Percentiles rank a stretch among this genome's conserved stretches.
These are phyloP conservation scores for Glycyrrhiza uralensis DNA, from an alignment of 306 rosid genomes.

Conservation along the genomic window DNA sequence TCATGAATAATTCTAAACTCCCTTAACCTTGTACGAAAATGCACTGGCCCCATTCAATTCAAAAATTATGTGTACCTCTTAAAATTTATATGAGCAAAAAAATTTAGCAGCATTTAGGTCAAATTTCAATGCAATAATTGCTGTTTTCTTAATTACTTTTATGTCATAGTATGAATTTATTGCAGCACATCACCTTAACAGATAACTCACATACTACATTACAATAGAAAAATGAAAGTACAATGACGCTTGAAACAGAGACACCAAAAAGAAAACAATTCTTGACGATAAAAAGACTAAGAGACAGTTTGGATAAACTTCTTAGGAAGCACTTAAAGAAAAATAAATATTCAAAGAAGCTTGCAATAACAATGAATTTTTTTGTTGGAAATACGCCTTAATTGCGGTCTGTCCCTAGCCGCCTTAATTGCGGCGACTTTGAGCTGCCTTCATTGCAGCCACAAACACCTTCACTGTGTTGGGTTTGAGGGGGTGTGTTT, in stretches of 20 bases:
- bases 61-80: not conserved
- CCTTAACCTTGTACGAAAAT: not conserved
- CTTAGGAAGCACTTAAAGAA: too few species aligned
- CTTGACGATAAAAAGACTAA: not conserved
- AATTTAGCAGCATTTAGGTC: not conserved
- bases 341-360: too few species aligned
- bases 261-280: constrained; percentile 13
- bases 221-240: not conserved
- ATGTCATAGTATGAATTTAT: not conserved
- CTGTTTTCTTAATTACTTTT: constrained; percentile 1
- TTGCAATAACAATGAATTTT: too few species aligned
- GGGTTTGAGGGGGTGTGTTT: too few species aligned
- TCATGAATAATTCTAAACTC: not conserved
- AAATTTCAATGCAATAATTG: not conserved
- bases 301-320: too few species aligned
- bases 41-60: not conserved
- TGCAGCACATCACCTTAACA: not conserved
- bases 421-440: too few species aligned
- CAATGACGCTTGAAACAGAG: not conserved
- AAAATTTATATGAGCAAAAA: not conserved
- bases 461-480: too few species aligned
- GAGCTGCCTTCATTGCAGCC: too few species aligned
- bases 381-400: too few species aligned
- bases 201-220: not conserved
- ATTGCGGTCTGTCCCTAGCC: too few species aligned